Percentiles rank a stretch among this genome's conserved stretches.
Evolutionary conservation across 1,284 basidiomycete genomes (phyloP).

Genomic region (Erythrobasidium hasegawianum): DNA sequence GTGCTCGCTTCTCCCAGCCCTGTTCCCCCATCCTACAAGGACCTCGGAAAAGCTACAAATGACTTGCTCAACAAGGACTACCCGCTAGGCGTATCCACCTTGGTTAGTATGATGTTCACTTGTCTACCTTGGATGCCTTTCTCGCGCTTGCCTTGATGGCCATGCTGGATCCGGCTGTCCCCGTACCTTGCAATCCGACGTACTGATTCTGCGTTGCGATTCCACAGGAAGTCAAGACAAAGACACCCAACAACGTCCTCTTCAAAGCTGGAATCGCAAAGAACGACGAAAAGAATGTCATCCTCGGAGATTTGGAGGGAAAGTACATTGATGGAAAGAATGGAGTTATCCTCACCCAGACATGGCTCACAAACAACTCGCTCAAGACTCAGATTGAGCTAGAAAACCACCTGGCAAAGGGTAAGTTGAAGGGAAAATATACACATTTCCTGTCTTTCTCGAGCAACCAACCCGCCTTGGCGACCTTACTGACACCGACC

Average conservation of each 20-base stretch:
- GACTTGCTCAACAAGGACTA: slow-evolving; percentile 77
- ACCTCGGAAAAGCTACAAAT: slow-evolving; percentile 30
- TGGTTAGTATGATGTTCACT: slow-evolving; percentile 33
- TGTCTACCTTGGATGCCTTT: too few relatives aligned
- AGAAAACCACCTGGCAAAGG: slow-evolving; percentile 96
- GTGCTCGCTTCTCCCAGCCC: not conserved
- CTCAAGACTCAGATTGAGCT: slow-evolving; percentile 84
- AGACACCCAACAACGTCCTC: slow-evolving; percentile 63
- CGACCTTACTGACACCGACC: not conserved
- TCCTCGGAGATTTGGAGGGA: slow-evolving; percentile 82
- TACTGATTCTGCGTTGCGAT: not conserved
- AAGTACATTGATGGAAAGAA: slow-evolving; percentile 80
- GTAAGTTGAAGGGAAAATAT: too few relatives aligned
- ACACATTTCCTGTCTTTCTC: too few relatives aligned
- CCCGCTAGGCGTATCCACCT: slow-evolving; percentile 66
- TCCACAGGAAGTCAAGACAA: slow-evolving; percentile 78
- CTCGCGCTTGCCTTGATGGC: slow-evolving; percentile 1
- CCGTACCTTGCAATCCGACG: not conserved
- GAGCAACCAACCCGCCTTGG: too few relatives aligned
- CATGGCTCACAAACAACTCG: slow-evolving; percentile 90
- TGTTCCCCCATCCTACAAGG: slow-evolving; percentile 34
- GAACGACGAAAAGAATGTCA: slow-evolving; percentile 66
- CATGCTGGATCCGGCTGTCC: not conserved
- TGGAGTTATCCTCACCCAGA: slow-evolving; percentile 83
- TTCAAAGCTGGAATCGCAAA: slow-evolving; percentile 62